phyloP scores from a whole-genome alignment of 1,139 yeast genomes.

The Geotrichum siamense region DNA sequence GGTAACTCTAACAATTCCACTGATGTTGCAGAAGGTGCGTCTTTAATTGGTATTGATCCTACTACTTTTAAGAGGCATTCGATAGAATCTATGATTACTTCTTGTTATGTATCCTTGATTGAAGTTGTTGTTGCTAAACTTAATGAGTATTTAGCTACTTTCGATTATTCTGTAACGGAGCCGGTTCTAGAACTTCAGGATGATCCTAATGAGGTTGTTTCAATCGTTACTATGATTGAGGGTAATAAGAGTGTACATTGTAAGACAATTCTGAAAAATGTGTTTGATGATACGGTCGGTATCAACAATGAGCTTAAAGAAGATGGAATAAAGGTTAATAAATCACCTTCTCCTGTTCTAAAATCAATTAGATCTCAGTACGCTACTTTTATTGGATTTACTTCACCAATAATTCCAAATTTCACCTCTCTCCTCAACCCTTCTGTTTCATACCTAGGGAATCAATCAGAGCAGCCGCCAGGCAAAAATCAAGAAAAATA shows the following conservation, averaged over 20 bases:
- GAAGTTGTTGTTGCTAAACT: conserved; percentile 32
- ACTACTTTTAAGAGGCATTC: conserved; percentile 27
- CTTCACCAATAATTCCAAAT: conserved; percentile 18
- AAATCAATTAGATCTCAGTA: conserved; percentile 24
- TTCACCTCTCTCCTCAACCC: conserved; percentile 24
- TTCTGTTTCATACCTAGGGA: conserved; percentile 24
- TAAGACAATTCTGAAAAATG: conserved; percentile 28
- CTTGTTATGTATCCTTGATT: conserved; percentile 33
- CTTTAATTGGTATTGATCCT: conserved; percentile 36
- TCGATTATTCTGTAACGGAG: conserved; percentile 25
- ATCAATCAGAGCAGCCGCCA: background rate
- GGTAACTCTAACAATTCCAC: conserved; percentile 29
- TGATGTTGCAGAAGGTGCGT: conserved; percentile 38
- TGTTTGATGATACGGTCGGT: conserved; percentile 35
- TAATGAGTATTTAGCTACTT: conserved; percentile 31
- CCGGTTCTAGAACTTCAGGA: conserved; percentile 22
- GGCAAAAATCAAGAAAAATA: conserved; percentile 19
- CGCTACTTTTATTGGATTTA: conserved; percentile 5
- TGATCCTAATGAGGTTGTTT: conserved; percentile 30
- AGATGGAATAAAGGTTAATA: conserved; percentile 35
- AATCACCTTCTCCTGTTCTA: conserved; percentile 30
- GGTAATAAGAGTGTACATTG: conserved; percentile 26
- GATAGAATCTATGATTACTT: conserved; percentile 31
- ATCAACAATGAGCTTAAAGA: conserved; percentile 36
- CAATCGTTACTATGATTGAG: conserved; percentile 36